These are phyloP conservation scores for Microcyclospora tardicrescens DNA, from an alignment of 2,329 filamentous ascomycete species.

Conservation along the genomic window DNA sequence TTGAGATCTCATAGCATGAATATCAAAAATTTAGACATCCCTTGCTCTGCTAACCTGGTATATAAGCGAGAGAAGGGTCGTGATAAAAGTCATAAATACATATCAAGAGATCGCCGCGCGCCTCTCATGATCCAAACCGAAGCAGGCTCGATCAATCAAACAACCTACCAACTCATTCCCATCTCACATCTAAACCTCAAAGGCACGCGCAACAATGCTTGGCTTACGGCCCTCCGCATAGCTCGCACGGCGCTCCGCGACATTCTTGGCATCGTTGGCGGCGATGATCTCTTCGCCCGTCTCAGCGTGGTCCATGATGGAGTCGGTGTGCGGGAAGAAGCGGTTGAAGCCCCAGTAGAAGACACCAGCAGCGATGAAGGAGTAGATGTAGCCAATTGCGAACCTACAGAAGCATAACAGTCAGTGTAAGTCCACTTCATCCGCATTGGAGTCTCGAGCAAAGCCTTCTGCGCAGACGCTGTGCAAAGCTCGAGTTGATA, in stretches of 20 bases:
- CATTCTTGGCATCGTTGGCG: conserved; percentile 21
- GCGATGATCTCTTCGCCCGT: conserved; percentile 46
- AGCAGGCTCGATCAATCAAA: neutral
- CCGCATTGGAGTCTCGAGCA: no score
- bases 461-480: no score
- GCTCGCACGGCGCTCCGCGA: conserved; percentile 10
- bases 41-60: neutral
- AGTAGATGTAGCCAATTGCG: conserved; percentile 26
- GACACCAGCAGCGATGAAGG: conserved; percentile 22
- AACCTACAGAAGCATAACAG: conserved; percentile 7
- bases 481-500: no score
- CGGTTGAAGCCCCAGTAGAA: conserved; percentile 24
- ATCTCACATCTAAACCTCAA: conserved; percentile 10
- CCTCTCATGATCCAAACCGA: no score
- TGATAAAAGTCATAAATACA: no score
- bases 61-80: no score
- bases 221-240: conserved; percentile 9
- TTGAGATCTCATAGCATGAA: no score
- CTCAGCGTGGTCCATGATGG: conserved; percentile 68
- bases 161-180: neutral
- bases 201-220: conserved; percentile 11
- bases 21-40: neutral
- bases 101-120: no score
- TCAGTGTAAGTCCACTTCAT: no score
- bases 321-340: conserved; percentile 51